Conservation (phyloP, 768 basidiomycete species). For the Hygrophorus russula region DNA sequence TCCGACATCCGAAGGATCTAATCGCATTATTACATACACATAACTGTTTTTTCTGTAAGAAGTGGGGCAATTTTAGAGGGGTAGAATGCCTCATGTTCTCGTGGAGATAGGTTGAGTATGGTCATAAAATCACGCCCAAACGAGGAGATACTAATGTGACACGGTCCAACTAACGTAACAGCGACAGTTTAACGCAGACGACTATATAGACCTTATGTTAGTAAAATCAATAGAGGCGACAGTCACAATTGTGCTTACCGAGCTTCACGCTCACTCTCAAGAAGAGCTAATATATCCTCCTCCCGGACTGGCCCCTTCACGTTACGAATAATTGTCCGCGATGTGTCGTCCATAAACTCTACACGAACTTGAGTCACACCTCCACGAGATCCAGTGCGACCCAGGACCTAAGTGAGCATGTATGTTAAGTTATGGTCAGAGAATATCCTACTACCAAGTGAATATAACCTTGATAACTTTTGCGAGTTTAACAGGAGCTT, state of each 20-base stretch:
- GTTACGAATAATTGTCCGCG: constrained; percentile 95
- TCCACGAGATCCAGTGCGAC: constrained; percentile 96
- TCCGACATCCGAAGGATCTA: too few species aligned
- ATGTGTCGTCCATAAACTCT: constrained; percentile 97
- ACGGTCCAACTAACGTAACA: constrained; percentile 5
- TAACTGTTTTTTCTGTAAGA: too few species aligned
- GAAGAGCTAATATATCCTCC: constrained; percentile 90
- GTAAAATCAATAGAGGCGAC: not conserved
- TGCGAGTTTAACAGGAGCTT: constrained; percentile 93
- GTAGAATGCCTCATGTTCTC: too few species aligned
- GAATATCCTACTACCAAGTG: not conserved
- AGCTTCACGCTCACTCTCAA: constrained; percentile 99
- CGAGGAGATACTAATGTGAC: not conserved
- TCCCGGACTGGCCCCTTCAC: constrained; percentile 97
- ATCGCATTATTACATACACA: too few species aligned
- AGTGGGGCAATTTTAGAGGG: too few species aligned
- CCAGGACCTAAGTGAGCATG: constrained; percentile 62
- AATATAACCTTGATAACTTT: constrained; percentile 84
- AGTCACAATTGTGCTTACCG: constrained; percentile 52
- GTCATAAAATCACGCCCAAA: too few species aligned
- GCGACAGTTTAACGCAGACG: constrained; percentile 25
- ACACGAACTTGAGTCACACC: constrained; percentile 99
- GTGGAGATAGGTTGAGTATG: too few species aligned
- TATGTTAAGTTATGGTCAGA: not conserved
- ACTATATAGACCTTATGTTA: constrained; percentile 15